Evolutionary conservation across 2,329 filamentous ascomycete genomes (phyloP), one percentile per base, ranked within the genome.

Genomic region (Fusarium proliferatum): DNA sequence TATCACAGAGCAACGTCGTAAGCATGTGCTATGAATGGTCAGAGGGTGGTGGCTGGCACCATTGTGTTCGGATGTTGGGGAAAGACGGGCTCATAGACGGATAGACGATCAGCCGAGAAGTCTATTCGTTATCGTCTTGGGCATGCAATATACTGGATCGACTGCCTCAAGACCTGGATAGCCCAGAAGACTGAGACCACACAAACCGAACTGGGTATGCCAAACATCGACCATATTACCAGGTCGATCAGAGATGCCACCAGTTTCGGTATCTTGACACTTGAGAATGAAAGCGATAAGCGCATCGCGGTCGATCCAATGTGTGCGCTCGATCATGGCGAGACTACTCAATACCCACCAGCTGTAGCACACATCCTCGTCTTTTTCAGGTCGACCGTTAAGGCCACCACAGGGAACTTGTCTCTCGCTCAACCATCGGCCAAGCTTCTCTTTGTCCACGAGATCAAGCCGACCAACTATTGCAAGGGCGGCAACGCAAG

Each of bases 261-360:
- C 96, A 36, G 88, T 84, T 64, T 97, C 92, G 3, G 90, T 86
- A 80, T 99, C 96, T 86, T 99, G 96, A 79, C 94, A 97, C 72
- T 88, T 88, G 66, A 99, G 84, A 61, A 99, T 98, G 83, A 97
- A 99, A 30, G 83, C 82, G 58, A 91, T 88, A 77, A 99, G 88
- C 79, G 94, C 93, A 64, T 91, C 87, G 56, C 91, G 89, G 84
- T 99, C 94, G 80, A 99, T 97, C 96, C 96, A 99, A 81, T 98
- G 94, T 60, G 95, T 88, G 62, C 92, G 91, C 61, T 89, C 91
- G 75, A 99, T 93, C 88, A 98, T 98, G 51, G 93, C 92, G 75
- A 99, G 85, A 81, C 95, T 97, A 80, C 94, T 96, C 79, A 96
- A 85, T 49, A 98, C 96, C 96, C 96, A 99, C 96, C 96, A 99